Evolutionary conservation across 164 flowering plant genomes (phyloP), one percentile per base, ranked within the genome.

Genomic region (Tetracentron sinense): DNA sequence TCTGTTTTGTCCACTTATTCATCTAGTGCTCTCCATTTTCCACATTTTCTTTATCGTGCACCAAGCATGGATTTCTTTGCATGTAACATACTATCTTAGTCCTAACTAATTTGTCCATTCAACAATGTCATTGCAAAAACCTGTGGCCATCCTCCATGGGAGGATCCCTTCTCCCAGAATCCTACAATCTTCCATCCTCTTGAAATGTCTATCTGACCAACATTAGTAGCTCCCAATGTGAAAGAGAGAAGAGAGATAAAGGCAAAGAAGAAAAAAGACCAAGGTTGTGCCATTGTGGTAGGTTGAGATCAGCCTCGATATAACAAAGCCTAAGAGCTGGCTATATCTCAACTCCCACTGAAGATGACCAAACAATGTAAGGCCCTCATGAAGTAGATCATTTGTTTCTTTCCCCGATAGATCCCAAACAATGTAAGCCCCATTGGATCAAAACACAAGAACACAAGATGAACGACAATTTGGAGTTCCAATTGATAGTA

Each of bases 281-380:
- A 0, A 86, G 66, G 74, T 77, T 77, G n/a, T n/a, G n/a, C n/a
- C n/a, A n/a, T n/a, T n/a, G 56, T 83, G 50, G 70, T 90, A 94
- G 96, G 67, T 70, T 56, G 81, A 81, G 67, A 63, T 78, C 31
- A 80, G 80, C 15, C 70, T 75, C 4, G 56, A 75, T 6, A 62
- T 82, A 2, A 79, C 81, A 21, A 85, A 87, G 72, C 71, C 11
- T 90, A 90, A 56, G 75, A 79, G 56, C 57, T 65, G 59, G 78
- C 82, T 11, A 77, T 93, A 14, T 77, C 86, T 42, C 66, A 71
- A 56, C 74, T 94, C 21, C 75, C 98, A 3, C 49, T 25, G 0
- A 89, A 81, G 69, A 81, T 94, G 96, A 72, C 75, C 22, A 86
- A 85, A 54, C 65, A 95, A 48, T 87, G 96, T 64, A 79, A 73